These are phyloP conservation scores for Ensete glaucum DNA, from an alignment of 176 grass and related monocot species.

Conservation along the genomic window DNA sequence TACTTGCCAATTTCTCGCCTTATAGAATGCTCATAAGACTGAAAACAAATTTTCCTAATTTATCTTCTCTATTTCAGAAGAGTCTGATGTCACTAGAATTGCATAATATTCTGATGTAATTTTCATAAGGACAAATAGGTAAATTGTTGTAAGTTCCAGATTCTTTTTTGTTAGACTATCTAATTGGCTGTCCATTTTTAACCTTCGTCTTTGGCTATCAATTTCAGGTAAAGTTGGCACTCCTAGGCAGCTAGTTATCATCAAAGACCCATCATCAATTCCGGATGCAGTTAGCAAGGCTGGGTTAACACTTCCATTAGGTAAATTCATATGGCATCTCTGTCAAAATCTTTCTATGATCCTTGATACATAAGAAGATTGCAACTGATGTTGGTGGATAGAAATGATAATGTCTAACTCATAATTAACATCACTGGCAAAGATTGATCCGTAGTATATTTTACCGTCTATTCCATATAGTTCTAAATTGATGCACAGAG, in stretches of 20 bases:
- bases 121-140: neutral
- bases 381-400: neutral
- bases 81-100: neutral
- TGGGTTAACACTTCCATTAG: slow-evolving; percentile 73
- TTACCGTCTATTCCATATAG: too few relatives aligned
- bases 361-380: too few relatives aligned
- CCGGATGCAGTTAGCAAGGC: slow-evolving; percentile 67
- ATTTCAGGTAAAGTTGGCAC: slow-evolving; percentile 78
- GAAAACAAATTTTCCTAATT: neutral
- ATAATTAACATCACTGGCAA: neutral
- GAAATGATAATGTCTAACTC: neutral
- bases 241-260: slow-evolving; percentile 84
- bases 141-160: neutral
- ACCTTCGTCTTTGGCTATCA: neutral
- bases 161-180: too few relatives aligned
- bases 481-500: too few relatives aligned
- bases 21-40: neutral
- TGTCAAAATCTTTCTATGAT: too few relatives aligned
- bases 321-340: slow-evolving; percentile 16
- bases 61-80: neutral
- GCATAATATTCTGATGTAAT: neutral
- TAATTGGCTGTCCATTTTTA: neutral
- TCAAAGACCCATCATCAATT: slow-evolving; percentile 70
- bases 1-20: neutral
- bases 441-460: too few relatives aligned